Evolutionary conservation across 257 asterid genomes (phyloP), one percentile per base, ranked within the genome.

Genomic region (Solanum paucissectum): DNA sequence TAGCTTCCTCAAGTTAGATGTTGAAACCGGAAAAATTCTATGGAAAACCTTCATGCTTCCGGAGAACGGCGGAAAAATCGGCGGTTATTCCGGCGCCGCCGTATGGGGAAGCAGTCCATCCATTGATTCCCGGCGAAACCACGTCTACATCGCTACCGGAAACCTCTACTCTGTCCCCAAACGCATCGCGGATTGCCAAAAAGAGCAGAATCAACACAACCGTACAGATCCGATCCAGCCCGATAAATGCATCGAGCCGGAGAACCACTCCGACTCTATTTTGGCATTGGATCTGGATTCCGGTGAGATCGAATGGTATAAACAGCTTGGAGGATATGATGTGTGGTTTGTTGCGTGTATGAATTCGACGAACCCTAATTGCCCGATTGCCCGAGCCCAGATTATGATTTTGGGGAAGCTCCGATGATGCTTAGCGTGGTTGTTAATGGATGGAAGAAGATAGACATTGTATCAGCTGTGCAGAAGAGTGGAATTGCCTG

Each of bases 91-190:
- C 0, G 95, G 95, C 12, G 93, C 92, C 0, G 95, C 94, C 52
- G 14, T 93, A 14, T 93, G 95, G 94, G 94, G 93, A 36, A 92
- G 94, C 42, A 93, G 95, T 71, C 94, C 94, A 25, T 90, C 94
- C 1, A 90, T 93, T 11, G 93, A 93, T 79, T 75, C 27, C 13
- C 5, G 27, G 13, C 68, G 94, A 73, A 90, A 87, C 64, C 92
- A 87, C 4, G 94, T 92, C 23, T 93, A 93, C 79, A 87, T 92
- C 2, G 95, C 93, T 29, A 93, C 95, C 0, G 94, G 94, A 36
- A 93, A 93, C 82, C 89, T 93, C 2, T 92, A 93, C 86, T 93
- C 95, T 1, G 94, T 83, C 1, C 95, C 94, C 8, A 79, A 88
- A 84, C 83, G 69, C 5, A 85, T 93, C 0, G 90, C 85, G 52